A percentile compares a stretch with the other conserved stretches of the same genome.
Conservation (phyloP, 768 basidiomycete genomes). For the Lentinus brumalis region DNA sequence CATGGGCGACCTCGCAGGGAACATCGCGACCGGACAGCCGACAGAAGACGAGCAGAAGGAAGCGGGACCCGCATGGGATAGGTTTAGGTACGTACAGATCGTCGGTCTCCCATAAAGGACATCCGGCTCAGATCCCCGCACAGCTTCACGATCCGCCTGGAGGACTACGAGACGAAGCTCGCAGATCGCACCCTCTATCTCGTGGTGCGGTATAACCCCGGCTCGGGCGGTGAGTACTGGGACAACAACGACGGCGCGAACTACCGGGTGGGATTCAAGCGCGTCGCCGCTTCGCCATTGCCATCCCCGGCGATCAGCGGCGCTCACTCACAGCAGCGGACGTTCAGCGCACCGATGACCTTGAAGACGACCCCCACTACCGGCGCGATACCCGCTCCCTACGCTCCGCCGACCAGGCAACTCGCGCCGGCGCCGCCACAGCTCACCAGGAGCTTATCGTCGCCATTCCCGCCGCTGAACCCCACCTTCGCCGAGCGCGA, state of each 20-base stretch:
- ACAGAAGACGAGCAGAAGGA: conserved; percentile 17
- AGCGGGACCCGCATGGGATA: conserved; percentile 30
- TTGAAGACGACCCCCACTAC: conserved; percentile 31
- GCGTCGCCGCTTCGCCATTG: conserved; percentile 24
- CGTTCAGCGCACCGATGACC: conserved; percentile 33
- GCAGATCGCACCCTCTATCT: conserved; percentile 58
- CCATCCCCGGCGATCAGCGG: conserved; percentile 16
- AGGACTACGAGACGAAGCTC: conserved; percentile 62
- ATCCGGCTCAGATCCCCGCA: conserved; percentile 40
- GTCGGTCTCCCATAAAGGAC: conserved; percentile 3
- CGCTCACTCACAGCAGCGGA: conserved; percentile 30
- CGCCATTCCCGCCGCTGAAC: conserved; percentile 11
- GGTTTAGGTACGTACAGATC: conserved; percentile 32
- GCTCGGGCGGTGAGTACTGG: conserved; percentile 81
- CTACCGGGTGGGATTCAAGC: conserved; percentile 72
- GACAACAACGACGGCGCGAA: conserved; percentile 85
- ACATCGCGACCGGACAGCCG: conserved; percentile 31
- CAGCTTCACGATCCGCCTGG: conserved; percentile 64
- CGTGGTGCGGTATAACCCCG: conserved; percentile 52
- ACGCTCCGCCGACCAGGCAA: conserved; percentile 7
- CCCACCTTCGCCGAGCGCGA: conserved; percentile 11
- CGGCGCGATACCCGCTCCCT: conserved; percentile 3
- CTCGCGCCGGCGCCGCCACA: conserved; percentile 15
- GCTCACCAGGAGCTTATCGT: conserved; percentile 13
- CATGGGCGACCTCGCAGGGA: conserved; percentile 45